Percentiles rank a stretch among this genome's conserved stretches.
phyloP scores from a whole-genome alignment of 139 green algal species.

The Picochlorum sp. region DNA sequence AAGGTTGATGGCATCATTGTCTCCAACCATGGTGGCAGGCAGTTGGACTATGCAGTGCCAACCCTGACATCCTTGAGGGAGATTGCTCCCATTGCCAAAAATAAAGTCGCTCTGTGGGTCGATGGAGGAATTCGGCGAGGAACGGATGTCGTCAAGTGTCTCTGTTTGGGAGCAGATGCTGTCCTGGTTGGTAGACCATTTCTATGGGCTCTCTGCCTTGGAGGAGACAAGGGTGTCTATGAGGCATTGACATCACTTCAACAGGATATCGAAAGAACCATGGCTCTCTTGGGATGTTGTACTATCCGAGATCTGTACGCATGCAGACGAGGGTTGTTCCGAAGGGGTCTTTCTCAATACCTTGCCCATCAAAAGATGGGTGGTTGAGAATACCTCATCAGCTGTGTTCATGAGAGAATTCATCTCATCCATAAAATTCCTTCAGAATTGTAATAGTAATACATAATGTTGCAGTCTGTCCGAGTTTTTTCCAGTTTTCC shows the following conservation, averaged over 20 bases:
- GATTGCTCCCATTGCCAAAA: constrained; percentile 54
- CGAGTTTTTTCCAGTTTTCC: too few relatives aligned
- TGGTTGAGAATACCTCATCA: too few relatives aligned
- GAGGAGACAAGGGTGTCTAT: constrained; percentile 56
- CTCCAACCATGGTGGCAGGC: constrained; percentile 68
- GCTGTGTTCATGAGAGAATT: too few relatives aligned
- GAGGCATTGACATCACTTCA: constrained; percentile 43
- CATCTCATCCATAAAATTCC: too few relatives aligned
- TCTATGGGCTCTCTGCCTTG: constrained; percentile 77
- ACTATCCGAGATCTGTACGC: constrained; percentile 32
- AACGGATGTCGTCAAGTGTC: constrained; percentile 85
- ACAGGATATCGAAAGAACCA: constrained; percentile 49
- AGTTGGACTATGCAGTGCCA: constrained; percentile 77
- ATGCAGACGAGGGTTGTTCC: not conserved
- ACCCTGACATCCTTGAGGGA: constrained; percentile 64
- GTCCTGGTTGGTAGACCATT: constrained; percentile 87
- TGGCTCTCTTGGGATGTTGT: constrained; percentile 51
- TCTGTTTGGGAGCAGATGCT: constrained; percentile 77
- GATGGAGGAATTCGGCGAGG: constrained; percentile 79
- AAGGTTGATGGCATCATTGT: constrained; percentile 81
- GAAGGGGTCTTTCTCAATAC: too few relatives aligned
- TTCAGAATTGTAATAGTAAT: too few relatives aligned
- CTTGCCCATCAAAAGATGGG: too few relatives aligned
- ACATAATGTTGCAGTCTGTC: too few relatives aligned
- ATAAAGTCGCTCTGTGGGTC: constrained; percentile 71